Evolutionary conservation across 495 filamentous ascomycete species (phyloP).

Genomic region (Chaetomium tenue): DNA sequence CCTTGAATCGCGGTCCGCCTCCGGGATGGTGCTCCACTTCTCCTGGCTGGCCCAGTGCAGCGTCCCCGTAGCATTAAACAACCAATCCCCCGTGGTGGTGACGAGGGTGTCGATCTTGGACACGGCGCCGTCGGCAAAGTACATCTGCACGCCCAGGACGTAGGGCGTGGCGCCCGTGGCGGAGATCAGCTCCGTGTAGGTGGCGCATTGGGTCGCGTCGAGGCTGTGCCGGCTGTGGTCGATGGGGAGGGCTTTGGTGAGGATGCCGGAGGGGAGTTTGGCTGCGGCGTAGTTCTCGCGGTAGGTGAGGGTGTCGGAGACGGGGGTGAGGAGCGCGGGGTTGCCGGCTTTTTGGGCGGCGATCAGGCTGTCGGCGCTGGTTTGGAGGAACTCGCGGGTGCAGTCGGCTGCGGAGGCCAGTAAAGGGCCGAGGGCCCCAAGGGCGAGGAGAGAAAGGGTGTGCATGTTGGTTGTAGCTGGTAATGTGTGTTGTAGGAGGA

Average conservation of each 20-base stretch:
- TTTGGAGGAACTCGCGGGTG: slow-evolving; percentile 43
- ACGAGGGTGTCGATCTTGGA: slow-evolving; percentile 46
- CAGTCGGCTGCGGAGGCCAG: slow-evolving; percentile 31
- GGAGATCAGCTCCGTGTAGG: slow-evolving; percentile 52
- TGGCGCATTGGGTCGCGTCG: slow-evolving; percentile 52
- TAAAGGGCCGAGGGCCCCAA: slow-evolving; percentile 9
- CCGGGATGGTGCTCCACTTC: slow-evolving; percentile 49
- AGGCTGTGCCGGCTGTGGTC: slow-evolving; percentile 49
- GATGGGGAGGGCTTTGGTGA: slow-evolving; percentile 45
- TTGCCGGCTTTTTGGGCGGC: slow-evolving; percentile 45
- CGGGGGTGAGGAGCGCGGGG: slow-evolving; percentile 33
- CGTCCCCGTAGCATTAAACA: slow-evolving; percentile 53
- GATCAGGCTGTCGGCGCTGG: slow-evolving; percentile 43
- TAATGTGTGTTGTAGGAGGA: neutral
- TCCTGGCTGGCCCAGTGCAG: slow-evolving; percentile 44
- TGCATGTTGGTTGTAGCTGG: neutral
- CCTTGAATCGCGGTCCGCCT: slow-evolving; percentile 41
- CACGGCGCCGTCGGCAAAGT: slow-evolving; percentile 34
- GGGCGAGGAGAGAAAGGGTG: neutral
- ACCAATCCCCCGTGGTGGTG: slow-evolving; percentile 47
- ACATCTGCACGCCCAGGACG: slow-evolving; percentile 51
- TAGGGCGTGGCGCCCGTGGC: slow-evolving; percentile 46
- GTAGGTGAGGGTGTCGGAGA: slow-evolving; percentile 28
- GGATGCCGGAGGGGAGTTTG: slow-evolving; percentile 39
- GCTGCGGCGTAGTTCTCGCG: slow-evolving; percentile 39